These are phyloP conservation scores for Globisporangium paroecandrum DNA, from an alignment of 352 stramenopile genomes.

Conservation along the genomic window DNA sequence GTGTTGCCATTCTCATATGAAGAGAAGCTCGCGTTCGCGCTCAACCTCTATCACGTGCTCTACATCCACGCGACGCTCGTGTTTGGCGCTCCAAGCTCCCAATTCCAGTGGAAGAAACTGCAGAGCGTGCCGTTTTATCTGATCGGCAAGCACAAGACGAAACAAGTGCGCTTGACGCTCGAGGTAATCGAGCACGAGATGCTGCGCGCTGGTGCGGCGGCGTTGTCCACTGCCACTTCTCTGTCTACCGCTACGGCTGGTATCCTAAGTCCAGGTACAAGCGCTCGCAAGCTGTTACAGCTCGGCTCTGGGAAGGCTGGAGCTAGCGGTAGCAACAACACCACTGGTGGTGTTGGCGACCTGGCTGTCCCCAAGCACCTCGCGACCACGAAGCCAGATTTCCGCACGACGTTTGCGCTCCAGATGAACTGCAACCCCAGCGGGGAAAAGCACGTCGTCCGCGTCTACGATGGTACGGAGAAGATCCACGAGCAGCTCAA, in stretches of 20 bases:
- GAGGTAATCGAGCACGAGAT: constrained; percentile 86
- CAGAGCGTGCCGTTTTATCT: constrained; percentile 54
- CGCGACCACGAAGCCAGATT: constrained; percentile 45
- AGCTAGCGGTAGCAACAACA: constrained; percentile 27
- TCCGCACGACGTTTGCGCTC: constrained; percentile 82
- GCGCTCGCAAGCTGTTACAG: constrained; percentile 18
- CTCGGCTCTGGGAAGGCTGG: constrained; percentile 30
- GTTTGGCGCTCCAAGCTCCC: constrained; percentile 43
- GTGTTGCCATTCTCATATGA: constrained; percentile 23
- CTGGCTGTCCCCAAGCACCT: constrained; percentile 30
- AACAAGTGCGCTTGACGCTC: constrained; percentile 51
- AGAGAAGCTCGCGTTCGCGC: constrained; percentile 67
- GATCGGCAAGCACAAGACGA: constrained; percentile 20
- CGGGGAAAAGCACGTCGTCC: constrained; percentile 31
- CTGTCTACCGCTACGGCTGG: constrained; percentile 14
- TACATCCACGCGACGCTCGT: constrained; percentile 82
- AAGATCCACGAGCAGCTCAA: constrained; percentile 79
- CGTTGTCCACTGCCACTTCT: constrained; percentile 19
- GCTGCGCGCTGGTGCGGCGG: constrained; percentile 36
- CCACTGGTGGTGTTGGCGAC: neutral
- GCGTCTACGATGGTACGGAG: constrained; percentile 55
- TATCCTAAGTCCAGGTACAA: constrained; percentile 10
- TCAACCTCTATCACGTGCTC: constrained; percentile 91
- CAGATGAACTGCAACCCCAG: constrained; percentile 60
- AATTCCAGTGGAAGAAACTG: constrained; percentile 73